A percentile compares a stretch with the other conserved stretches of the same genome.
Conservation (phyloP, 2,329 filamentous ascomycete species). For the Aspergillus chevalieri region DNA sequence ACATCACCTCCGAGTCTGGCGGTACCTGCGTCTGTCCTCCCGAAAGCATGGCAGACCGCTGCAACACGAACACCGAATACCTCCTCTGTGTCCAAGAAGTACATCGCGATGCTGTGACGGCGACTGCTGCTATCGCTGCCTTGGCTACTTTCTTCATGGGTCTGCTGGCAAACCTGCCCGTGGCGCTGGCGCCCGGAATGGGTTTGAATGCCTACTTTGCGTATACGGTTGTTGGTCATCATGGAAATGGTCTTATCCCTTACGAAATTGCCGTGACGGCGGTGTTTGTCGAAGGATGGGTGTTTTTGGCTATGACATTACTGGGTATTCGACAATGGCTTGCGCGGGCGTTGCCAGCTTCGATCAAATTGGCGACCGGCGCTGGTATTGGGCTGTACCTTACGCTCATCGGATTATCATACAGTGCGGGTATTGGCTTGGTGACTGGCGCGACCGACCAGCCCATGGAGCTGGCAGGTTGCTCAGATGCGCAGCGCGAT, state of each 20-base stretch:
- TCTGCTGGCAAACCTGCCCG: constrained; percentile 71
- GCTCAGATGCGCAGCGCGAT: constrained; percentile 47
- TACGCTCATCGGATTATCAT: constrained; percentile 59
- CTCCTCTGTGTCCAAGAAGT: constrained; percentile 47
- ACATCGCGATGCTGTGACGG: constrained; percentile 75
- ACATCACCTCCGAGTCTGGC: constrained; percentile 64
- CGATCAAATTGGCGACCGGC: constrained; percentile 80
- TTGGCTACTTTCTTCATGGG: constrained; percentile 80
- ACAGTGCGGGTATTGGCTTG: constrained; percentile 74
- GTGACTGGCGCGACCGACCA: constrained; percentile 63
- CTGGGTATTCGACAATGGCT: constrained; percentile 84
- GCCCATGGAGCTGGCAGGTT: constrained; percentile 71
- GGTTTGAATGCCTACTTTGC: constrained; percentile 84
- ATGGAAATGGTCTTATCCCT: constrained; percentile 66
- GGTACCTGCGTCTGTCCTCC: constrained; percentile 69
- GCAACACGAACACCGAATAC: constrained; percentile 44
- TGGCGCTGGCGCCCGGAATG: constrained; percentile 69
- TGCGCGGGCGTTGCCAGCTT: constrained; percentile 71
- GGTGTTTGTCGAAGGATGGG: constrained; percentile 81
- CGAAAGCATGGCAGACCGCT: constrained; percentile 36
- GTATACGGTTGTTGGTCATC: constrained; percentile 71
- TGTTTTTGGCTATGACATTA: constrained; percentile 74
- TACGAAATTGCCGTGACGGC: constrained; percentile 74
- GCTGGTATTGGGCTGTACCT: constrained; percentile 82
- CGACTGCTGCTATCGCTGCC: constrained; percentile 75